Evolutionary conservation across 1,139 yeast species (phyloP).

Genomic region (Candida glucosophila): DNA sequence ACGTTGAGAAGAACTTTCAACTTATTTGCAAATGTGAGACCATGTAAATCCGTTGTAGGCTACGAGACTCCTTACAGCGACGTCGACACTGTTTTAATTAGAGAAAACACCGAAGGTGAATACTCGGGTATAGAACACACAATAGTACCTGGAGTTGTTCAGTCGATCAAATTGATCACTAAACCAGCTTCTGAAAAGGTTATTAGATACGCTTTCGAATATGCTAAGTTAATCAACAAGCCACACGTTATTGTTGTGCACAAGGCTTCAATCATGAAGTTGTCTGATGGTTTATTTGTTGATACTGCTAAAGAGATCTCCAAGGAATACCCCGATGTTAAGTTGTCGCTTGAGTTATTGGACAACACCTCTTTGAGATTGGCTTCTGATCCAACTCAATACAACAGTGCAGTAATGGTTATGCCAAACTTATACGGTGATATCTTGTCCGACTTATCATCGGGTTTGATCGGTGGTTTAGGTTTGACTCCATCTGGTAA

Average conservation of each 20-base stretch:
- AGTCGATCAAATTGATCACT: constrained; percentile 94
- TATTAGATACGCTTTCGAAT: constrained; percentile 92
- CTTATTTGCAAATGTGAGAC: constrained; percentile 95
- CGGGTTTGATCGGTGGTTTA: constrained; percentile 96
- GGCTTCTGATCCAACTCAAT: constrained; percentile 82
- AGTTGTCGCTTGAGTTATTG: constrained; percentile 76
- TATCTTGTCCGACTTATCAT: constrained; percentile 93
- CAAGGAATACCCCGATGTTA: constrained; percentile 85
- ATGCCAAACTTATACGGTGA: constrained; percentile 99
- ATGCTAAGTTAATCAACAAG: constrained; percentile 84
- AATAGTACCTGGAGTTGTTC: constrained; percentile 97
- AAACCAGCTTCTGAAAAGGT: constrained; percentile 94
- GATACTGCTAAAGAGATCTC: constrained; percentile 84
- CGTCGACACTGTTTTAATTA: constrained; percentile 90
- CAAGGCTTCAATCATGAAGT: constrained; percentile 97
- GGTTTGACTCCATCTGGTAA: constrained; percentile 98
- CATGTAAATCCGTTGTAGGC: constrained; percentile 89
- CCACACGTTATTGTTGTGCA: constrained; percentile 91
- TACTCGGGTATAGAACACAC: constrained; percentile 98
- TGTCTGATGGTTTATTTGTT: constrained; percentile 94
- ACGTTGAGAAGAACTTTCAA: constrained; percentile 95
- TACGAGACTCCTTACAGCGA: constrained; percentile 90
- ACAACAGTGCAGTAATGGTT: constrained; percentile 81
- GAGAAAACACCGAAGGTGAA: constrained; percentile 99
- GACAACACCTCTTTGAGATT: constrained; percentile 92